Base-by-base conservation (phyloP, 306 rosid genomes). In the Fagus crenata region DNA sequence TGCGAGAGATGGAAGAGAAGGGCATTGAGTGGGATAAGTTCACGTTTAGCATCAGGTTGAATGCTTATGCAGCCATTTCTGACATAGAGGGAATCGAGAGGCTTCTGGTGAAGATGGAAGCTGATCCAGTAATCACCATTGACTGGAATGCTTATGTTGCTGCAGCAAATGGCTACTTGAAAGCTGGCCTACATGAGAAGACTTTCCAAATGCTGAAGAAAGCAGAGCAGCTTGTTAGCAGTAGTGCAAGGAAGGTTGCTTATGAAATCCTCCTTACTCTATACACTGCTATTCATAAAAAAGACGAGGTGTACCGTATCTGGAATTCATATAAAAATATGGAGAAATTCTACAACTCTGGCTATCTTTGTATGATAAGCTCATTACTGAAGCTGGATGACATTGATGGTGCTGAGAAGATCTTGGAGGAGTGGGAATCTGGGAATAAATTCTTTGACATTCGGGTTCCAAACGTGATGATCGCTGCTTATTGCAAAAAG, bases 401-500 rank as follows among this genome's bases (percentile, higher is more conserved):
- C 83, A 77, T 89, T 40, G 89, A 85, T 35, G 89, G 92, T 32
- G 88, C 89, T 2, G 96, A 90, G 82, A 84, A 69, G 79, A 79
- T 92, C 63, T 67, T 86, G 80, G 84, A 78, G 81, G 93, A 90
- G 54, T 90, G 93, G 96, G 96, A 90, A 83, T 86, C 88, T 15
- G 67, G 2, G 9, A 11, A 46, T 49, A 78, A 69, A 28, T 11
- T 5, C 59, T 87, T 86, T 77, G 96, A 90, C 78, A 7, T 6
- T 46, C 84, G 86, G 75, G 77, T 92, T 82, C 86, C 93, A 35
- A 82, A 81, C 67, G 7, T 90, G 80, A 60, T 90, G 86, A 82
- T 89, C 78, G 70, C n/a, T 53, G 85, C 81, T 43, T 90, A 90
- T 67, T 92, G 91, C 83, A 83, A 63, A 75, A 81, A 77, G 69